Percentiles rank a stretch among this genome's conserved stretches.
These are phyloP conservation scores for Alternaria burnsii DNA, from an alignment of 2,329 filamentous ascomycete species.

Conservation along the genomic window DNA sequence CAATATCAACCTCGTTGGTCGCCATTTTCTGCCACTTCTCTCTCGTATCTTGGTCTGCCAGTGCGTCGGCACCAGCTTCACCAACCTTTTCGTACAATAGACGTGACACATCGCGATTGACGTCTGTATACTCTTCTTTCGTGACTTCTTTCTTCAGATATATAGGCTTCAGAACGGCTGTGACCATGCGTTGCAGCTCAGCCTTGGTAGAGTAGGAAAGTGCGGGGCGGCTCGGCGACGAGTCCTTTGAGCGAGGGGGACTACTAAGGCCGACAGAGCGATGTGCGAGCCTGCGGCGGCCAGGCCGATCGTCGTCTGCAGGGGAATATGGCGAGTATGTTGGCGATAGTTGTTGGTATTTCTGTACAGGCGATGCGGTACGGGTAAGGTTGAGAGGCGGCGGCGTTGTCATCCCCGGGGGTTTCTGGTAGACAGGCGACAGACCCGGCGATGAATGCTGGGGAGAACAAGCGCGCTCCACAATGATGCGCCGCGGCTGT, in stretches of 20 bases:
- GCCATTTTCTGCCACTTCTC: constrained; percentile 80
- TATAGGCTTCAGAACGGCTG: constrained; percentile 79
- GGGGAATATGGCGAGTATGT: constrained; percentile 73
- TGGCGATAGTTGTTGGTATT: constrained; percentile 68
- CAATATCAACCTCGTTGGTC: constrained; percentile 78
- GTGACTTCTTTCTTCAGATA: constrained; percentile 82
- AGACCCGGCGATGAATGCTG: constrained; percentile 69
- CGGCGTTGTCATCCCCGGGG: constrained; percentile 74
- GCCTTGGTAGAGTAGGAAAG: constrained; percentile 86
- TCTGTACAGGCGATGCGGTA: constrained; percentile 66
- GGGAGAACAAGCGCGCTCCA: constrained; percentile 52
- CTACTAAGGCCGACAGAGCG: constrained; percentile 49
- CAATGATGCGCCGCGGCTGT: constrained; percentile 53
- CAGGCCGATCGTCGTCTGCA: constrained; percentile 52
- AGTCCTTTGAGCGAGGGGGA: constrained; percentile 64
- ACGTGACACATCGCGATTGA: constrained; percentile 89
- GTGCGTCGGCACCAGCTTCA: constrained; percentile 56
- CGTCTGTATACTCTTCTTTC: constrained; percentile 88
- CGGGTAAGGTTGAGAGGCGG: constrained; percentile 66
- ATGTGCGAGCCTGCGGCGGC: constrained; percentile 39
- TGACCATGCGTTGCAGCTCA: constrained; percentile 88
- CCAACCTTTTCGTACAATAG: constrained; percentile 79
- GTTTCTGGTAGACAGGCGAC: constrained; percentile 74
- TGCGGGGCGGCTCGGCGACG: constrained; percentile 70
- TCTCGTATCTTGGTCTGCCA: constrained; percentile 70